These are phyloP conservation scores for Planoprotostelium fungivorum DNA, from an alignment of 78 protist genomes.

Conservation along the genomic window DNA sequence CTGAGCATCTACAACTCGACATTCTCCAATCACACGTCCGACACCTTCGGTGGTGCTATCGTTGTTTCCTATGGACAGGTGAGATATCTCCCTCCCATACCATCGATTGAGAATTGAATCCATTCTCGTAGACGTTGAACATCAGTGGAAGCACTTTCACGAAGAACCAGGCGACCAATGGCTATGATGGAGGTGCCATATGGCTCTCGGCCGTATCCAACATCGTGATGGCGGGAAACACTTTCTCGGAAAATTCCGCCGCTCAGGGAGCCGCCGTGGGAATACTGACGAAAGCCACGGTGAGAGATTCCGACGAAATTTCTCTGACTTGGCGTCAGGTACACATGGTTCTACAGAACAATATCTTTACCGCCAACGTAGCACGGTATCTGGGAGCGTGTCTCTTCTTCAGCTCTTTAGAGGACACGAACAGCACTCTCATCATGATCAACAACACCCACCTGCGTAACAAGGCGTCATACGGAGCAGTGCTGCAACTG, in stretches of 20 bases:
- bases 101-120: not conserved
- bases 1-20: not conserved
- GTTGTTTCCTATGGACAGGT: not conserved
- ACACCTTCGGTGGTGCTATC: not conserved
- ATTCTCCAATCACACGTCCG: not conserved
- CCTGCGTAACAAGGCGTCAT: not conserved
- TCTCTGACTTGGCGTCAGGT: no score
- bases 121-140: not conserved
- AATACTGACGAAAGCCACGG: not conserved
- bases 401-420: not conserved
- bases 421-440: not conserved
- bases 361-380: not conserved
- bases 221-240: not conserved
- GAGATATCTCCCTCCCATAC: not conserved
- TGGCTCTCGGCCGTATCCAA: not conserved
- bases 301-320: not conserved
- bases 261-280: not conserved
- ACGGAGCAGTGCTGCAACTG: not conserved
- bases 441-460: not conserved
- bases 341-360: not conserved
- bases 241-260: not conserved
- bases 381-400: not conserved
- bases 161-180: not conserved
- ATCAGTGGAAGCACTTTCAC: no score
- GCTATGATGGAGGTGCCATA: not conserved